phyloP scores from a whole-genome alignment of 2,329 filamentous ascomycete species.

The Podosphaera leucotricha region DNA sequence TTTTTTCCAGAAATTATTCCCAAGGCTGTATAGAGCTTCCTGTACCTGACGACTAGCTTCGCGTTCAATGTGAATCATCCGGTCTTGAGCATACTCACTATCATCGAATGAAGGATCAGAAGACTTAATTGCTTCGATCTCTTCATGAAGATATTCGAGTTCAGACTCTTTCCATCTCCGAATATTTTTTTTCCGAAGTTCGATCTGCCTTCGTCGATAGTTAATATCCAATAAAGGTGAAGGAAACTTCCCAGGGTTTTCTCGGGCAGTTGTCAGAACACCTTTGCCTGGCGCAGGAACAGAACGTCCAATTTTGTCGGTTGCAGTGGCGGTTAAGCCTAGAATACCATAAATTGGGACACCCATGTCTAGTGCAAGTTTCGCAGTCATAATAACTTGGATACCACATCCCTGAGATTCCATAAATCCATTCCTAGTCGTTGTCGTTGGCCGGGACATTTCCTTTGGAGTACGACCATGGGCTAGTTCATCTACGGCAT shows the following conservation, averaged over 20 bases:
- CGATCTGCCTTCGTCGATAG: slow-evolving; percentile 85
- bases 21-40: slow-evolving; percentile 74
- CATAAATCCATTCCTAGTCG: slow-evolving; percentile 96
- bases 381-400: slow-evolving; percentile 94
- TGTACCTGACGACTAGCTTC: slow-evolving; percentile 80
- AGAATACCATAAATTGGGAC: slow-evolving; percentile 92
- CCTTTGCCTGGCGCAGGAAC: slow-evolving; percentile 91
- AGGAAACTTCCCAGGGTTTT: slow-evolving; percentile 75
- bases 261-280: slow-evolving; percentile 85
- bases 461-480: slow-evolving; percentile 88
- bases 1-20: slow-evolving; percentile 98
- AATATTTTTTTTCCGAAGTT: slow-evolving; percentile 82
- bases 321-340: slow-evolving; percentile 82
- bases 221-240: slow-evolving; percentile 93
- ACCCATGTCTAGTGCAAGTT: slow-evolving; percentile 92
- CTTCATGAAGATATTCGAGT: slow-evolving; percentile 75
- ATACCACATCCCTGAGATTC: slow-evolving; percentile 97
- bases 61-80: slow-evolving; percentile 63
- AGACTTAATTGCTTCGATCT: slow-evolving; percentile 74
- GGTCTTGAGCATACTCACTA: slow-evolving; percentile 65
- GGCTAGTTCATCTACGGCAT: slow-evolving; percentile 84
- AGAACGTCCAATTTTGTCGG: slow-evolving; percentile 96
- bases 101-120: slow-evolving; percentile 56
- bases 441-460: slow-evolving; percentile 95
- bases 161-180: slow-evolving; percentile 93